These are phyloP conservation scores for Drechslerella coelobrocha DNA, from an alignment of 2,329 filamentous ascomycete genomes.

Conservation along the genomic window DNA sequence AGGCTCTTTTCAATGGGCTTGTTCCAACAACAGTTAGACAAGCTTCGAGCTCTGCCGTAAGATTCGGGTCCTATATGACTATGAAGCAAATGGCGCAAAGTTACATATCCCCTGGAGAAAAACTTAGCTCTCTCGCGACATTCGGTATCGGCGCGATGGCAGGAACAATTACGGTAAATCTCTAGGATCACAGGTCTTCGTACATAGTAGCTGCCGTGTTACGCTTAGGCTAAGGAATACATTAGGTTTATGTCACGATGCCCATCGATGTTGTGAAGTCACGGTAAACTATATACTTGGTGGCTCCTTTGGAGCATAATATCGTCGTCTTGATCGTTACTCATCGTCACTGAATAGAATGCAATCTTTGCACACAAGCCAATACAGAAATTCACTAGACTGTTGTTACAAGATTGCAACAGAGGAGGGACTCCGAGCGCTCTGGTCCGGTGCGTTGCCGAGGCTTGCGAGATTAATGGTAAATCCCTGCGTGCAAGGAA, in stretches of 20 bases:
- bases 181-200: neutral
- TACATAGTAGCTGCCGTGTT: too few relatives aligned
- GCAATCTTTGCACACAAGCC: slow-evolving; percentile 89
- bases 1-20: slow-evolving; percentile 96
- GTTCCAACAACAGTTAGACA: slow-evolving; percentile 93
- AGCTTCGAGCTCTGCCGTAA: slow-evolving; percentile 88
- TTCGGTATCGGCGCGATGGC: slow-evolving; percentile 90
- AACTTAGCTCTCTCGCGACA: slow-evolving; percentile 83
- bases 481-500: slow-evolving; percentile 10
- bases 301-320: neutral
- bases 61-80: slow-evolving; percentile 89
- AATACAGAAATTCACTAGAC: slow-evolving; percentile 86
- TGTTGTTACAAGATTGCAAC: slow-evolving; percentile 84
- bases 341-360: slow-evolving; percentile 65
- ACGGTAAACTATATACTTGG: slow-evolving; percentile 58
- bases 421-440: slow-evolving; percentile 85
- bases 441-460: slow-evolving; percentile 93
- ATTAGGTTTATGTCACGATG: slow-evolving; percentile 66
- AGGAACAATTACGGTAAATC: slow-evolving; percentile 80
- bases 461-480: slow-evolving; percentile 78
- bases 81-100: slow-evolving; percentile 89
- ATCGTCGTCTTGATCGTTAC: neutral
- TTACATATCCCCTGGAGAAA: slow-evolving; percentile 92
- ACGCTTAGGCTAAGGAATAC: too few relatives aligned
- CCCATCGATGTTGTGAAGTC: slow-evolving; percentile 95